Evolutionary conservation across 2,329 filamentous ascomycete genomes (phyloP).

Genomic region (Neonectria ditissima): DNA sequence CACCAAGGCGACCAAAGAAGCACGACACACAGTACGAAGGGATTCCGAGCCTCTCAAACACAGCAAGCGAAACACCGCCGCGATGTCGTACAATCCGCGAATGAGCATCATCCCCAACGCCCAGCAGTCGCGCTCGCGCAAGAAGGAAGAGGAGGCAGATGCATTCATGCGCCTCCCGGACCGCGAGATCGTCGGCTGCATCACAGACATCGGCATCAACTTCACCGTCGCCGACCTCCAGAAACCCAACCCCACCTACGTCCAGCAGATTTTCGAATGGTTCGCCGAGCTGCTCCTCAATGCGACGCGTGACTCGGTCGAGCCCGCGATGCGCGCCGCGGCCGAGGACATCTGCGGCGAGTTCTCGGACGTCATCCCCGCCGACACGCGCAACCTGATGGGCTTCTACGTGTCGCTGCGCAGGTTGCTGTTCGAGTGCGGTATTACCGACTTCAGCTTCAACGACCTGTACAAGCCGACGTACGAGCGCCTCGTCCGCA

Average conservation of each 20-base stretch:
- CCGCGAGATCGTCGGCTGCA: constrained; percentile 93
- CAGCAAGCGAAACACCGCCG: constrained; percentile 29
- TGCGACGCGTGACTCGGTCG: constrained; percentile 90
- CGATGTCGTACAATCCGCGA: constrained; percentile 69
- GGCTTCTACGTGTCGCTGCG: constrained; percentile 91
- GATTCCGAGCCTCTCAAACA: not conserved
- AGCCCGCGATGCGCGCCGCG: constrained; percentile 94
- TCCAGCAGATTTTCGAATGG: constrained; percentile 98
- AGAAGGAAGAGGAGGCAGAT: constrained; percentile 70
- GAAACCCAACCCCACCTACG: constrained; percentile 93
- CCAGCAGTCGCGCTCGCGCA: constrained; percentile 62
- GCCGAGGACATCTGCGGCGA: constrained; percentile 89
- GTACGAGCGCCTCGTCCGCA: constrained; percentile 89
- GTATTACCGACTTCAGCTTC: constrained; percentile 93
- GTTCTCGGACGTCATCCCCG: constrained; percentile 84
- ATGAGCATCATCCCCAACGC: constrained; percentile 69
- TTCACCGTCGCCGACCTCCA: constrained; percentile 89
- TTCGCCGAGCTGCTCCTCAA: constrained; percentile 95
- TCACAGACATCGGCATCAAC: constrained; percentile 93
- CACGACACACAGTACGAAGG: constrained; percentile 12
- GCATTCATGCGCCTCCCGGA: constrained; percentile 71
- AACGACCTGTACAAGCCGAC: constrained; percentile 92
- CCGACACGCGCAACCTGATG: constrained; percentile 93
- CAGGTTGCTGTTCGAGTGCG: constrained; percentile 85
- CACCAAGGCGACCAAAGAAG: constrained; percentile 18